These are phyloP conservation scores for Aspergillus coremiiformis DNA, from an alignment of 495 filamentous ascomycete species.

Conservation along the genomic window DNA sequence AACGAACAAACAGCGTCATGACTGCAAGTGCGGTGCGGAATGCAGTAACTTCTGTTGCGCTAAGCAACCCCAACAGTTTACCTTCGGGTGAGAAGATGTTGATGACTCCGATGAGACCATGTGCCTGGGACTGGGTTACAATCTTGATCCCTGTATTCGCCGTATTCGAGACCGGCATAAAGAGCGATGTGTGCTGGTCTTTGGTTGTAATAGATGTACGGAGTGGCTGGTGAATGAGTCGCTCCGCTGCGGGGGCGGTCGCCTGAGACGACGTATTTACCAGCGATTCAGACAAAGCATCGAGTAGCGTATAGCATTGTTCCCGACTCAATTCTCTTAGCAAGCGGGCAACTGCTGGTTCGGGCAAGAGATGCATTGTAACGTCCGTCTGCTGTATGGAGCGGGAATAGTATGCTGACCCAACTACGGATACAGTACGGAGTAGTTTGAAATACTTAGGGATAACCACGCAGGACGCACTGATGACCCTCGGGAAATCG, in stretches of 20 bases:
- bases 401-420: no score
- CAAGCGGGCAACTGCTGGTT: conserved; percentile 30
- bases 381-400: neutral
- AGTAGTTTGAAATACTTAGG: no score
- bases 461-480: no score
- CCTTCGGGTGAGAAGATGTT: conserved; percentile 69
- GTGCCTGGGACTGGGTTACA: conserved; percentile 39
- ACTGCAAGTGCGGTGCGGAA: conserved; percentile 88
- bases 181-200: conserved; percentile 66
- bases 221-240: conserved; percentile 61
- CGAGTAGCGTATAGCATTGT: conserved; percentile 31
- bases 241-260: conserved; percentile 15
- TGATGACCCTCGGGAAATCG: no score
- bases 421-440: no score
- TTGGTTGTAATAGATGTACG: conserved; percentile 61
- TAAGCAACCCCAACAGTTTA: conserved; percentile 65
- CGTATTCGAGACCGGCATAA: conserved; percentile 76
- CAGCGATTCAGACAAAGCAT: conserved; percentile 24
- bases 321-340: conserved; percentile 27
- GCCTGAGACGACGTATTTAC: conserved; percentile 25
- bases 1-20: conserved; percentile 63
- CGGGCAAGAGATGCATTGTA: conserved; percentile 40
- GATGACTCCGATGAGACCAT: conserved; percentile 56
- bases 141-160: conserved; percentile 54
- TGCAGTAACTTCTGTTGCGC: conserved; percentile 79